Evolutionary conservation across 192 early-diverging fungal genomes (phyloP), one percentile per base, ranked within the genome.

Genomic region (Dissophora globulifera): DNA sequence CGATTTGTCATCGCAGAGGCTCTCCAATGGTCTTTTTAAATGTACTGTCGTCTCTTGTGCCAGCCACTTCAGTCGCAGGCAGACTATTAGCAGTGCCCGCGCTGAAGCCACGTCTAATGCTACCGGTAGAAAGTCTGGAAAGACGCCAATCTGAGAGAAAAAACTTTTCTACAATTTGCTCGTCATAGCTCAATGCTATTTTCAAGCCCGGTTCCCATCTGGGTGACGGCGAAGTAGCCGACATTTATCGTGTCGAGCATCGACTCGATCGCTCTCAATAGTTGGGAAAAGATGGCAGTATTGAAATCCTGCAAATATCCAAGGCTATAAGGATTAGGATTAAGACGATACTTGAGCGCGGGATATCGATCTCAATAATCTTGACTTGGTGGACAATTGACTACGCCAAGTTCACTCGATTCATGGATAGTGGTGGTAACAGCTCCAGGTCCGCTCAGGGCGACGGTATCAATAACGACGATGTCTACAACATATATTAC

Each of bases 401-500:
- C n/a, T 57, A 66, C 27, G 63, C 33, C 33, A 57, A 35, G 32
- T 66, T 66, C 23, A 55, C 43, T 17, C 27, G 49, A 27, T 40
- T 3, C 17, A 15, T 0, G 52, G 46, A 33, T 27, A 38, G 38
- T 52, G 53, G 6, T 26, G 46, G 23, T 32, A 45, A 2, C n/a
- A n/a, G n/a, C n/a, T n/a, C n/a, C n/a, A n/a, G n/a, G n/a, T 49
- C 57, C 0, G 32, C 52, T 3, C 26, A 53, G 25, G 69, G 58
- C 25, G 45, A 66, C 45, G 46, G 48, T 38, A 49, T 66, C 41
- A 55, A 58, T 12, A 62, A 56, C 38, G 69, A 72, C 30, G 61
- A 72, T 35, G 69, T 72, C 0, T 72, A 64, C 16, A 66, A 66
- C 23, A 33, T 56, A 6, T 66, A 43, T 52, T 57, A 56, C 32